Evolutionary conservation across 495 filamentous ascomycete species (phyloP), one percentile per base, ranked within the genome.

Genomic region (Penicillium arizonense): DNA sequence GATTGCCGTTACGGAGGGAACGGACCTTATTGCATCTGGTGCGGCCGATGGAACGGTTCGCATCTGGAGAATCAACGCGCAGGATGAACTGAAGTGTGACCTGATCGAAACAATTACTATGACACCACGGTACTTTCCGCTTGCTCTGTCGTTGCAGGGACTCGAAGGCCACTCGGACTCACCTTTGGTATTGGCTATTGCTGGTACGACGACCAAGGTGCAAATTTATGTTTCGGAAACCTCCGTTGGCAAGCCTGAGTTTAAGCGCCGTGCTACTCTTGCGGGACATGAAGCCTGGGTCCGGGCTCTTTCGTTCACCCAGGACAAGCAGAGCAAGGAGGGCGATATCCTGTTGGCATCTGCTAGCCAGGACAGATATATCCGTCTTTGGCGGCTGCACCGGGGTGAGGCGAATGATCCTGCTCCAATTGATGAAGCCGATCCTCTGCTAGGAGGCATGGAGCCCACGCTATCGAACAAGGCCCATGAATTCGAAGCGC

Each of bases 211-310:
- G 37, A 86, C 84, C 34, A 77, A 74, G 13, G 80, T 97, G 26
- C 88, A 96, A 42, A 74, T 97, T 3, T 96, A 86, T 56, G 80
- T 87, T 36, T 71, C 83, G 5, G 67, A 78, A 32, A 65, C 67
- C 12, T 65, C 69, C 3, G 24, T 52, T 2, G 53, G 53, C 3
- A 53, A 68, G 12, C 54, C 58, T 5, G 67, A 80, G 4, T 96
- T 96, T 62, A 73, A 78, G n/a, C 78, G 86, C 13, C 83, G 87
- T 59, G 89, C 92, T 16, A 88, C 85, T 0, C 80, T 99, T 14
- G 77, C 86, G 3, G 94, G 94, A 8, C 94, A 99, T 56, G 95
- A 97, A 73, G 91, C 90, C 44, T 99, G 94, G 94, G 83, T 99
- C 20, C 82, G 91, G 14, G 89, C 89, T 20, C 75, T 97, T 9